Percentiles rank a stretch among this genome's conserved stretches.
phyloP scores from a whole-genome alignment of 345 rosid species.

The Noccaea bulbosa region DNA sequence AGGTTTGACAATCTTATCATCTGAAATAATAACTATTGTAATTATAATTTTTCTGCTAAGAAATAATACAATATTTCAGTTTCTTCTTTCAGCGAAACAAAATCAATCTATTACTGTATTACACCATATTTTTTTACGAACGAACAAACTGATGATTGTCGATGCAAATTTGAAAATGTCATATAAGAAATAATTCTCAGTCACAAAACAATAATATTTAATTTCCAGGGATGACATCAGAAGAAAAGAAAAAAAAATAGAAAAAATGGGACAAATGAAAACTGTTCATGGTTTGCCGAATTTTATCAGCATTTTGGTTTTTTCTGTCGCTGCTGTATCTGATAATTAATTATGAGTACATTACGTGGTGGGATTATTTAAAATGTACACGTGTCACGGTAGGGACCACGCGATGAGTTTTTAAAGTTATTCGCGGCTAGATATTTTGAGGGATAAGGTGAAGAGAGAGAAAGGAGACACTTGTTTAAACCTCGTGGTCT shows the following conservation, averaged over 20 bases:
- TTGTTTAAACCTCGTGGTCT: conserved; percentile 26
- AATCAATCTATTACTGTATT: no score
- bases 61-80: neutral
- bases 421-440: conserved; percentile 21
- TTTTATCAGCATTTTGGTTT: conserved; percentile 11
- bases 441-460: conserved; percentile 39
- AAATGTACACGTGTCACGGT: conserved; percentile 15
- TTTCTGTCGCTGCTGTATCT: neutral
- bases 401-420: conserved; percentile 9
- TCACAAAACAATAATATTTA: neutral
- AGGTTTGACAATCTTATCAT: neutral
- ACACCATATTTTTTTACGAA: neutral
- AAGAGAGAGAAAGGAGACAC: conserved; percentile 24
- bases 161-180: neutral
- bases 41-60: neutral
- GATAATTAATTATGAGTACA: neutral
- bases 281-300: conserved; percentile 10
- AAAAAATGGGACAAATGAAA: neutral
- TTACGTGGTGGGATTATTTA: neutral
- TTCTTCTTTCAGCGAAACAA: neutral
- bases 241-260: no score
- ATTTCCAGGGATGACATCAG: neutral
- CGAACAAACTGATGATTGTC: neutral
- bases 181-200: neutral
- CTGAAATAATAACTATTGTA: neutral